phyloP scores from a whole-genome alignment of 164 flowering plant species.

The Chimonanthus praecox region DNA sequence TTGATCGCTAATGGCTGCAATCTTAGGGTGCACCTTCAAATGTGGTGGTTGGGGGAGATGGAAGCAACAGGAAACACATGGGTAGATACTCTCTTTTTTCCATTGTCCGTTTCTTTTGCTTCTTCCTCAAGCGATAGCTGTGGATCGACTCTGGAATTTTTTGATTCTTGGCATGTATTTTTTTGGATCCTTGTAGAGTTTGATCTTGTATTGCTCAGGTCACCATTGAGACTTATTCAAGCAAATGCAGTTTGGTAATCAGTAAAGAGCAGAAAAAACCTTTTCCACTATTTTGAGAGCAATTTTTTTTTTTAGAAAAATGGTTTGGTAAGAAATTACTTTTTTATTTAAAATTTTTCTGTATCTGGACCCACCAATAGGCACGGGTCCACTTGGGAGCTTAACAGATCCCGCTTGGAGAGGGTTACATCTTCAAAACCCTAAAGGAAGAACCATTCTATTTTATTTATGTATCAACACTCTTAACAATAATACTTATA shows the following conservation, averaged over 20 bases:
- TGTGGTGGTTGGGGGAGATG: constrained; percentile 10
- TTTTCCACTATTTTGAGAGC: not conserved
- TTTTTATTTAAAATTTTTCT: no score
- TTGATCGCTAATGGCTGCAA: not conserved
- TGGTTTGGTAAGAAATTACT: no score
- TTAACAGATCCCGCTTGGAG: no score
- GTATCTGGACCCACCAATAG: no score
- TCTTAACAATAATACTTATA: no score
- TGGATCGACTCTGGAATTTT: constrained; percentile 22
- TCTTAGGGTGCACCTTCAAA: not conserved
- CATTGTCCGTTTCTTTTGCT: constrained; percentile 19
- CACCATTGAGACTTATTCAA: not conserved
- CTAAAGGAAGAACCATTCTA: no score
- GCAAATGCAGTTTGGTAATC: constrained; percentile 6
- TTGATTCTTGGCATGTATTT: constrained; percentile 39
- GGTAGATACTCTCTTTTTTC: constrained; percentile 11
- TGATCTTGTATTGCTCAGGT: constrained; percentile 17
- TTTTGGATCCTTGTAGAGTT: constrained; percentile 35
- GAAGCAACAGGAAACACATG: constrained; percentile 12
- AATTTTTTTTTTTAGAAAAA: not conserved
- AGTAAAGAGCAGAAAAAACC: not conserved
- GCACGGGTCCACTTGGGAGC: no score
- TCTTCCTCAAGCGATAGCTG: constrained; percentile 10
- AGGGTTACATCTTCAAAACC: no score
- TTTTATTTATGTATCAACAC: no score